Evolutionary conservation across 495 filamentous ascomycete genomes (phyloP).

Genomic region (Lasiosphaeriaceae sp.): DNA sequence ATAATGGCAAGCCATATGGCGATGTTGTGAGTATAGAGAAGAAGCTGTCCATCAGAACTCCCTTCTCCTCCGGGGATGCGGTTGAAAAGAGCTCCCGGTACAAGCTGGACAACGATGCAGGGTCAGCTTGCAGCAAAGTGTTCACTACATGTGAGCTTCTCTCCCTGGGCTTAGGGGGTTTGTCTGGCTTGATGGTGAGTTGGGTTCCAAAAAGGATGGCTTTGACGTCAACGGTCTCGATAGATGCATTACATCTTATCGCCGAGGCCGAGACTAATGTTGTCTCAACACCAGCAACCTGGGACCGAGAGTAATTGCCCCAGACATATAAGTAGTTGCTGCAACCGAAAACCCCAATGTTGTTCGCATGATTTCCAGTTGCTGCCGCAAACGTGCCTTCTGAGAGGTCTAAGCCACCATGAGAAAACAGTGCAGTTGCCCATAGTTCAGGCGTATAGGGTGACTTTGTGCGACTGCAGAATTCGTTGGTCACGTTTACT

Average conservation of each 20-base stretch:
- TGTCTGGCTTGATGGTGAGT: not conserved
- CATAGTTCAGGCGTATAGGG: not conserved
- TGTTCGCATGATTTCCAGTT: not conserved
- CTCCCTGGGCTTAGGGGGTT: not conserved
- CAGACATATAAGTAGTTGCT: conserved; percentile 1
- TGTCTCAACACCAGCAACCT: too few species aligned
- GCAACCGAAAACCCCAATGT: not conserved
- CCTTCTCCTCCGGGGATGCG: not conserved
- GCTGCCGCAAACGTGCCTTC: not conserved
- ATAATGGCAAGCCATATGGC: not conserved
- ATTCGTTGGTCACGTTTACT: not conserved
- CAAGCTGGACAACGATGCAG: too few species aligned
- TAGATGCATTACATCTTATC: not conserved
- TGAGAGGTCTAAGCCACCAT: not conserved
- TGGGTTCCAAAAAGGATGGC: not conserved
- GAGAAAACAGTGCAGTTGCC: not conserved
- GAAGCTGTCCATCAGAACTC: not conserved
- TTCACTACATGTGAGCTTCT: not conserved
- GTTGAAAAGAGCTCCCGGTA: not conserved
- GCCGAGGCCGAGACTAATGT: not conserved
- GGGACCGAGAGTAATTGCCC: not conserved
- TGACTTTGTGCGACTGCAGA: not conserved
- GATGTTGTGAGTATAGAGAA: not conserved
- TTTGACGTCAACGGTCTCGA: not conserved
- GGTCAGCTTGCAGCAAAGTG: too few species aligned